A percentile compares a stretch with the other conserved stretches of the same genome.
Conservation (phyloP, 805 yeast species). For the Saturnispora sanitii region DNA sequence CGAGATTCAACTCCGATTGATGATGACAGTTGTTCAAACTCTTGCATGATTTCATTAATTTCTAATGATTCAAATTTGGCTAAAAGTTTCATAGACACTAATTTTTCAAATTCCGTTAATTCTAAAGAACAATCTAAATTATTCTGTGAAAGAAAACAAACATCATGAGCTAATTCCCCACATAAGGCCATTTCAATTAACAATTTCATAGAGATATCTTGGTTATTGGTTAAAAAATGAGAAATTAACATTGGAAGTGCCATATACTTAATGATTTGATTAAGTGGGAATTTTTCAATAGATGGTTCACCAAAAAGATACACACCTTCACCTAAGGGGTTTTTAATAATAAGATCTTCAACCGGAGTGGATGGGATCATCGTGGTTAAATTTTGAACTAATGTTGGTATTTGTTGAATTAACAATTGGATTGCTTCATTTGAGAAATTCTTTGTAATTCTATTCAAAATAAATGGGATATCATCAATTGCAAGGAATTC, state of each 20-base stretch:
- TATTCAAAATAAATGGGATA: not conserved
- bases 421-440: not conserved
- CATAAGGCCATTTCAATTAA: conserved; percentile 29
- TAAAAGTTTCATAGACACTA: too few relatives aligned
- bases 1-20: too few relatives aligned
- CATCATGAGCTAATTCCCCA: conserved; percentile 25
- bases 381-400: conserved; percentile 3
- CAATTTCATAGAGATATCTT: conserved; percentile 4
- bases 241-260: conserved; percentile 8
- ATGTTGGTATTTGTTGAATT: not conserved
- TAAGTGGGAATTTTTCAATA: not conserved
- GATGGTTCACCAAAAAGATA: conserved; percentile 11
- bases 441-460: not conserved
- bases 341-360: conserved; percentile 14
- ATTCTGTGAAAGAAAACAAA: too few relatives aligned
- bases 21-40: too few relatives aligned
- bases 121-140: not conserved
- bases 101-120: not conserved
- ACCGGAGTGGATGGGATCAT: conserved; percentile 10
- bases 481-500: not conserved
- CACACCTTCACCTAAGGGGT: conserved; percentile 18
- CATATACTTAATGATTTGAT: not conserved
- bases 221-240: not conserved
- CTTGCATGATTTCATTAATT: too few relatives aligned
- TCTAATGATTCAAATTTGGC: too few relatives aligned